Percentiles rank a stretch among this genome's conserved stretches.
These are phyloP conservation scores for Trichoderma breve DNA, from an alignment of 2,329 filamentous ascomycete genomes.

Conservation along the genomic window DNA sequence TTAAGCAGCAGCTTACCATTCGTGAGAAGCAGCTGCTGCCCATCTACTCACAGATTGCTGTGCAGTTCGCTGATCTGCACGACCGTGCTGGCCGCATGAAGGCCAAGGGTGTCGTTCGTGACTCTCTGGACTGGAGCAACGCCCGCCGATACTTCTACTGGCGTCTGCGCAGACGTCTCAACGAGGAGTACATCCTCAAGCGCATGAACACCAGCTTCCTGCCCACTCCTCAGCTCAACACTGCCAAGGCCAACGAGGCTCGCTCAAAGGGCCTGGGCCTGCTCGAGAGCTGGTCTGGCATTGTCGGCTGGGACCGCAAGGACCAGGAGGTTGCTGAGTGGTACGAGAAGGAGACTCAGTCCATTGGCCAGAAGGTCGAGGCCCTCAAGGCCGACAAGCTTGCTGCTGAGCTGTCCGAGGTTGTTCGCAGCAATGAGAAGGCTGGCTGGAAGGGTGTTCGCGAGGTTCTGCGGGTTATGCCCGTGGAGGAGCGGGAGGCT, in stretches of 20 bases:
- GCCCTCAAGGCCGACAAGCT: constrained; percentile 72
- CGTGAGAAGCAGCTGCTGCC: constrained; percentile 88
- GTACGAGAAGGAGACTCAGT: constrained; percentile 94
- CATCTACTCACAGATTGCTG: constrained; percentile 90
- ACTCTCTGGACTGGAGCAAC: constrained; percentile 79
- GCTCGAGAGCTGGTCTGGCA: constrained; percentile 78
- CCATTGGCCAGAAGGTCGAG: constrained; percentile 80
- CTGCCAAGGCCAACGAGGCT: constrained; percentile 47
- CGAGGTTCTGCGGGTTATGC: constrained; percentile 81
- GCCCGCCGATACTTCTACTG: constrained; percentile 99
- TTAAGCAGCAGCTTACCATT: constrained; percentile 80
- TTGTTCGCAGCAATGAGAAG: constrained; percentile 52
- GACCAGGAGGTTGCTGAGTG: constrained; percentile 85
- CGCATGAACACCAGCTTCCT: constrained; percentile 62
- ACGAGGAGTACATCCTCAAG: constrained; percentile 95
- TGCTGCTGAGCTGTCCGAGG: constrained; percentile 44
- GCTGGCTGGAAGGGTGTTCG: constrained; percentile 82
- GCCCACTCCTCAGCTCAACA: constrained; percentile 32
- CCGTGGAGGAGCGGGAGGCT: constrained; percentile 83
- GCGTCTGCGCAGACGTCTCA: constrained; percentile 93
- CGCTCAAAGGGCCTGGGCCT: constrained; percentile 69
- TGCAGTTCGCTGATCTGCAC: constrained; percentile 96
- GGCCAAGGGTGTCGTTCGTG: constrained; percentile 91
- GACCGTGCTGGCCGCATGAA: constrained; percentile 97
- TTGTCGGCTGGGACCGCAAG: constrained; percentile 72